Evolutionary conservation across 108 stramenopile species (phyloP), one percentile per base, ranked within the genome.

Genomic region (Nitzschia sp.): DNA sequence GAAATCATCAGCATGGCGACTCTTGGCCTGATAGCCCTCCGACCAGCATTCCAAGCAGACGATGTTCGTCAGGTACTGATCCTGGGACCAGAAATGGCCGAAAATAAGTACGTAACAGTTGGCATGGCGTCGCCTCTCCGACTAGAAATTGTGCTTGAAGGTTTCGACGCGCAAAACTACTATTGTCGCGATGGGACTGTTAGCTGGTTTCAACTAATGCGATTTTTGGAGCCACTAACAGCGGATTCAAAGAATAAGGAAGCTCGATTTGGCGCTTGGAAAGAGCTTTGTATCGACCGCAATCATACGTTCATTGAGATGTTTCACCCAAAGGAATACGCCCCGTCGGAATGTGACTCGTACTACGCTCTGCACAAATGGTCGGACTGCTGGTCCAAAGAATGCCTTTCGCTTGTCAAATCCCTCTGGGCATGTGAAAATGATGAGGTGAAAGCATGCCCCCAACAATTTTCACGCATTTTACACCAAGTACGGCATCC

Each of bases 401-500:
- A 86, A 63, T 86, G 85, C 36, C 66, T 63, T 13, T 24, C 47
- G 0, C 46, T 65, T 28, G n/a, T 86, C 19, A 27, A 69, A 23
- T 53, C 71, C 18, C 77, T 82, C 49, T 83, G 80, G 82, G 85
- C 80, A 5, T 86, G 85, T 51, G 80, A 51, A 5, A 38, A 47
- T 9, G 48, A 61, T 54, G 53, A 38, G 11, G 60, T 2, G 2
- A 15, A 5, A 27, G 32, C 59, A 0, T 68, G 66, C 47, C 30
- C 30, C 30, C 56, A 32, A 21, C 61, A 59, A 15, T 76, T 69
- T 64, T 46, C 26, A 27, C 68, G 54, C 15, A 59, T 35, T 5
- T 19, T 85, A 0, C 85, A 80, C 61, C 85, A 86, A 59, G 80
- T 81, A 0, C 79, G 82, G 27, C 74, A 86, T 53, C 85, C 85